These are phyloP conservation scores for Hypoxylon sp. DNA, from an alignment of 2,329 filamentous ascomycete species.

Conservation along the genomic window DNA sequence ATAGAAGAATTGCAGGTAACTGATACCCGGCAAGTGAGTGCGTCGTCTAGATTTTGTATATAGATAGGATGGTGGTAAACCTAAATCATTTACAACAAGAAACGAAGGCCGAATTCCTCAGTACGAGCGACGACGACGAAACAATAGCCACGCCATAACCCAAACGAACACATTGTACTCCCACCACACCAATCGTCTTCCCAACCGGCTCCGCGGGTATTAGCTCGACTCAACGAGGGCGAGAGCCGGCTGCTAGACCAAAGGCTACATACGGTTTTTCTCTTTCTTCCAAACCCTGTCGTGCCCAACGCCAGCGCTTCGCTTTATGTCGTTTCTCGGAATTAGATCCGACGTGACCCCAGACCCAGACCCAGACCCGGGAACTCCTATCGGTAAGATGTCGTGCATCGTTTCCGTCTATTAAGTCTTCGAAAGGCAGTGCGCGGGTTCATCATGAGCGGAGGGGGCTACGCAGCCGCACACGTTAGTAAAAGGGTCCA, in stretches of 20 bases:
- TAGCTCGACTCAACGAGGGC: constrained; percentile 6
- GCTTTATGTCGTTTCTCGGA: constrained; percentile 10
- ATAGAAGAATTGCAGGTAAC: neutral
- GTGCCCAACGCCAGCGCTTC: constrained; percentile 30
- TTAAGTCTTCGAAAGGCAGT: too few relatives aligned
- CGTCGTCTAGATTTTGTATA: constrained; percentile 22
- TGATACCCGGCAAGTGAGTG: constrained; percentile 13
- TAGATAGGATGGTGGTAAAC: constrained; percentile 6
- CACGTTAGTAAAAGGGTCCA: neutral
- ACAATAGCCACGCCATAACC: constrained; percentile 19
- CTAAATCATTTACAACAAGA: constrained; percentile 37
- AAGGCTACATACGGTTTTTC: constrained; percentile 7
- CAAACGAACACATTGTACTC: neutral
- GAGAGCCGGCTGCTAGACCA: constrained; percentile 4
- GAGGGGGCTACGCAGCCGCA: constrained; percentile 8
- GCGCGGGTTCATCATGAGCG: constrained; percentile 27
- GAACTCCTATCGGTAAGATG: neutral
- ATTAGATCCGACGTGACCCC: constrained; percentile 15
- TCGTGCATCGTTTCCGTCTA: constrained; percentile 8
- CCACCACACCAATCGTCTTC: neutral
- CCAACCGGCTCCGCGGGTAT: constrained; percentile 2
- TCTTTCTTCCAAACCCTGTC: neutral
- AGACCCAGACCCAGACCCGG: neutral
- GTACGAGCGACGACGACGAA: constrained; percentile 11
- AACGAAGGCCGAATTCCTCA: constrained; percentile 30